Conservation (phyloP, 805 yeast species). For the Groenewaldozyma tartarivorans region DNA sequence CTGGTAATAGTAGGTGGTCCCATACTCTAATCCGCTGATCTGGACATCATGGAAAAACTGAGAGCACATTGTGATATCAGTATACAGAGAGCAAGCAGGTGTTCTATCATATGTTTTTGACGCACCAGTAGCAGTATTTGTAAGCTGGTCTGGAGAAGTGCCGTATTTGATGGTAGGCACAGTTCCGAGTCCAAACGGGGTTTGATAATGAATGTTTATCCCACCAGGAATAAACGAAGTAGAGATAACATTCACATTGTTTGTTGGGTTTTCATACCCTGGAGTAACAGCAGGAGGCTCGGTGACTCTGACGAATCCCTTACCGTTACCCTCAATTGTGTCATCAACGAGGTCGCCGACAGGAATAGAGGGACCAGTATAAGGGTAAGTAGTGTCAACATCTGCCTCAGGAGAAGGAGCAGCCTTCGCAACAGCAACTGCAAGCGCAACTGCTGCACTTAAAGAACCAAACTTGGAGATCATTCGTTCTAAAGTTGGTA, state of each 20-base stretch:
- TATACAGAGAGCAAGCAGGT: conserved; percentile 14
- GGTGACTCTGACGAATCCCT: conserved; percentile 10
- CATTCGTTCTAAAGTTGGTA: too few relatives aligned
- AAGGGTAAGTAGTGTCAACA: conserved; percentile 13
- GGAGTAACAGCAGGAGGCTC: conserved; percentile 15
- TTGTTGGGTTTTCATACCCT: conserved; percentile 9
- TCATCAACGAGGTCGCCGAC: conserved; percentile 12
- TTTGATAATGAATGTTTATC: conserved; percentile 13
- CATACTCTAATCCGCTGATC: conserved; percentile 14
- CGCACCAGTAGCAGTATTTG: conserved; percentile 4
- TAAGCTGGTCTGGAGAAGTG: not conserved
- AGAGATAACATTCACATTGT: conserved; percentile 13
- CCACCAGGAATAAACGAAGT: conserved; percentile 11
- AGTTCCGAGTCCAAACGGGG: conserved; percentile 15
- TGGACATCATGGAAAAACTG: conserved; percentile 20
- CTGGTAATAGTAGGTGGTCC: conserved; percentile 19
- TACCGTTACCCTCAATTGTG: conserved; percentile 13
- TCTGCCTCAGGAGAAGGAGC: conserved; percentile 9
- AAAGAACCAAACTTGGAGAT: too few relatives aligned
- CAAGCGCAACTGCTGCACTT: too few relatives aligned
- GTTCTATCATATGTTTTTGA: conserved; percentile 17
- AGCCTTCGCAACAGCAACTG: too few relatives aligned
- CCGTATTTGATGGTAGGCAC: conserved; percentile 13
- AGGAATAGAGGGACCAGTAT: conserved; percentile 13
- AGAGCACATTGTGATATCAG: conserved; percentile 9